phyloP scores from a whole-genome alignment of 768 basidiomycete genomes.

The Boletus coccyginus region DNA sequence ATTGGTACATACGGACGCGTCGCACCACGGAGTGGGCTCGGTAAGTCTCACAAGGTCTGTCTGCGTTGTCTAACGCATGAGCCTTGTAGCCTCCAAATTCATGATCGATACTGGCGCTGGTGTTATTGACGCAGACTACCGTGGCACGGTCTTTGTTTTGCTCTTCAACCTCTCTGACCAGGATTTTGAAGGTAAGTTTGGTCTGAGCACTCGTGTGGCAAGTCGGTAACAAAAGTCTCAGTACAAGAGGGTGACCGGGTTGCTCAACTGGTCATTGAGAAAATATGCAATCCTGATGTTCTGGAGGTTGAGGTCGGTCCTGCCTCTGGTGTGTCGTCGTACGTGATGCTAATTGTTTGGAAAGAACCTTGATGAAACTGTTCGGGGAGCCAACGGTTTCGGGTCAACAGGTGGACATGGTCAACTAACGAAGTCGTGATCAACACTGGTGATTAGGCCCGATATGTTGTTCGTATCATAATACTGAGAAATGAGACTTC shows the following conservation, averaged over 20 bases:
- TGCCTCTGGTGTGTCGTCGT: neutral
- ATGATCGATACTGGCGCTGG: constrained; percentile 99
- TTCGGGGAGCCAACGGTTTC: constrained; percentile 83
- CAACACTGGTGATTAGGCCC: neutral
- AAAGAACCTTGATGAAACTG: constrained; percentile 82
- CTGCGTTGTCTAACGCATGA: neutral
- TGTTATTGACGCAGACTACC: constrained; percentile 95
- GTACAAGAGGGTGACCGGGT: constrained; percentile 94
- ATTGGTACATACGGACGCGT: constrained; percentile 93
- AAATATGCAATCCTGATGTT: constrained; percentile 81
- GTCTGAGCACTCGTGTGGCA: neutral
- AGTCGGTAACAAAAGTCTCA: constrained; percentile 28
- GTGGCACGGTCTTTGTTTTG: constrained; percentile 86
- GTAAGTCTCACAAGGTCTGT: constrained; percentile 43
- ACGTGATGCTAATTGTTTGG: constrained; percentile 4
- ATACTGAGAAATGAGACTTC: neutral
- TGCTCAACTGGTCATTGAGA: constrained; percentile 92
- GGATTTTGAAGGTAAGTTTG: constrained; percentile 73
- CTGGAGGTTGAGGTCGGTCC: constrained; percentile 73
- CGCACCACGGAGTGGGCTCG: constrained; percentile 92
- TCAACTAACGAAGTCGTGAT: constrained; percentile 33
- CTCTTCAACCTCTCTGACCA: constrained; percentile 90
- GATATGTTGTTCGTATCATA: constrained; percentile 3
- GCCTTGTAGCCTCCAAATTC: constrained; percentile 79
- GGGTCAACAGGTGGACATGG: constrained; percentile 92